Conservation (phyloP, 2,329 filamentous ascomycete genomes). For the Penicillium psychrosexuale region DNA sequence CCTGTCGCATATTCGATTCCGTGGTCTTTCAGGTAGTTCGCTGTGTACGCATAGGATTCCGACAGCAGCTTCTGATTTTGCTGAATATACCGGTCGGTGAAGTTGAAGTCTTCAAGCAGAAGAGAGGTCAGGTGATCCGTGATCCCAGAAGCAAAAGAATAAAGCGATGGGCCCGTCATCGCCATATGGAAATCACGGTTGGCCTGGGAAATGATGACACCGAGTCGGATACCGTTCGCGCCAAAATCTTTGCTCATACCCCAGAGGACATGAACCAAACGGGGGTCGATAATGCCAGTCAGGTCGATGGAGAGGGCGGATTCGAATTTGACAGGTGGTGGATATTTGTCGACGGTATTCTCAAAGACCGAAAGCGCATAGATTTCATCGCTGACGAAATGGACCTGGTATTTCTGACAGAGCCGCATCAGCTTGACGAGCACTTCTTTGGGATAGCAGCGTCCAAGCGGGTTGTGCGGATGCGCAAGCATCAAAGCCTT, state of each 20-base stretch:
- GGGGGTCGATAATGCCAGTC: constrained; percentile 47
- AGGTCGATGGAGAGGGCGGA: constrained; percentile 49
- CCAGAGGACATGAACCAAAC: constrained; percentile 52
- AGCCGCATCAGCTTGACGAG: constrained; percentile 47
- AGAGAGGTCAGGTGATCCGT: constrained; percentile 39
- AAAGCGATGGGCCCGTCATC: constrained; percentile 42
- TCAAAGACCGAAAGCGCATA: constrained; percentile 55
- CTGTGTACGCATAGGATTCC: constrained; percentile 41
- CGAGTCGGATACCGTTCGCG: constrained; percentile 55
- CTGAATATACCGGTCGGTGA: constrained; percentile 45
- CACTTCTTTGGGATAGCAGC: constrained; percentile 45
- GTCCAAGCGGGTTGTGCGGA: constrained; percentile 53
- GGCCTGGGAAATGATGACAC: constrained; percentile 50
- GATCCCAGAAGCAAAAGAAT: constrained; percentile 49
- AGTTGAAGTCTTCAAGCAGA: constrained; percentile 46
- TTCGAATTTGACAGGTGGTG: constrained; percentile 39
- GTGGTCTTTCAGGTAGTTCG: constrained; percentile 38
- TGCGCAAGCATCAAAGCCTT: constrained; percentile 52
- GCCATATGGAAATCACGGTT: constrained; percentile 43
- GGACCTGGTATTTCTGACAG: constrained; percentile 51
- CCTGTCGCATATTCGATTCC: constrained; percentile 49
- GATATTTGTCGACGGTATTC: constrained; percentile 34
- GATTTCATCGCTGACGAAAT: constrained; percentile 59
- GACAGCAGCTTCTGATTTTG: constrained; percentile 45
- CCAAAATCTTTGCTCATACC: constrained; percentile 54